These are phyloP conservation scores for Populus nigra DNA, from an alignment of 345 rosid genomes.

Conservation along the genomic window DNA sequence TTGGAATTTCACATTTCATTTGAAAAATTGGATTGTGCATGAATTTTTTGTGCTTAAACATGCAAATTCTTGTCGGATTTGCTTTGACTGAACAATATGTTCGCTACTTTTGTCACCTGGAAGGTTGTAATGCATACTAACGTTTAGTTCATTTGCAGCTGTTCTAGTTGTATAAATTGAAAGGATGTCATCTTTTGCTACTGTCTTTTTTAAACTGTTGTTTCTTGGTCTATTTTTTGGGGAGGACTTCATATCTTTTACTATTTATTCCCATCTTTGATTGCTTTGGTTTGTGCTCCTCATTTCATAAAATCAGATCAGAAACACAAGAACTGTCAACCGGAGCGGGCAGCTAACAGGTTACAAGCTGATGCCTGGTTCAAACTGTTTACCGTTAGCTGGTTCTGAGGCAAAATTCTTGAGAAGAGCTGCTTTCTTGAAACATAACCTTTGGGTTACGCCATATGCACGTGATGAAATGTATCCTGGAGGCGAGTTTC, in stretches of 20 bases:
- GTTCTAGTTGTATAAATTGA: neutral
- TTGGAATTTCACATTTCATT: neutral
- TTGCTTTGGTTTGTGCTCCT: neutral
- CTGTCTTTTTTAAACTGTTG: neutral
- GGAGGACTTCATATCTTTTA: neutral
- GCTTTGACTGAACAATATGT: neutral
- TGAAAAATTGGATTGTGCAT: neutral
- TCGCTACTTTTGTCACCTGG: neutral
- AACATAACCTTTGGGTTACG: constrained; percentile 90
- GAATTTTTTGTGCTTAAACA: no score
- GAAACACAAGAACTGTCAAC: constrained; percentile 88
- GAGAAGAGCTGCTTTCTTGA: constrained; percentile 85
- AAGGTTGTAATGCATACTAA: neutral
- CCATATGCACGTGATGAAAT: constrained; percentile 61
- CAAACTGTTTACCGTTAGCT: constrained; percentile 84
- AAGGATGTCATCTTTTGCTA: neutral
- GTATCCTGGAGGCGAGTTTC: constrained; percentile 93
- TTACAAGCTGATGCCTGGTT: constrained; percentile 79
- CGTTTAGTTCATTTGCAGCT: neutral
- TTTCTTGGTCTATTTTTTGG: no score
- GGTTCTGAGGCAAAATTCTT: constrained; percentile 82
- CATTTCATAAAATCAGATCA: constrained; percentile 42
- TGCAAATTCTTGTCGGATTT: neutral
- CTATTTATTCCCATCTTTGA: neutral
- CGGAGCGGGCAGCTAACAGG: constrained; percentile 89